These are phyloP conservation scores for Fusarium miscanthi DNA, from an alignment of 2,329 filamentous ascomycete species.

Conservation along the genomic window DNA sequence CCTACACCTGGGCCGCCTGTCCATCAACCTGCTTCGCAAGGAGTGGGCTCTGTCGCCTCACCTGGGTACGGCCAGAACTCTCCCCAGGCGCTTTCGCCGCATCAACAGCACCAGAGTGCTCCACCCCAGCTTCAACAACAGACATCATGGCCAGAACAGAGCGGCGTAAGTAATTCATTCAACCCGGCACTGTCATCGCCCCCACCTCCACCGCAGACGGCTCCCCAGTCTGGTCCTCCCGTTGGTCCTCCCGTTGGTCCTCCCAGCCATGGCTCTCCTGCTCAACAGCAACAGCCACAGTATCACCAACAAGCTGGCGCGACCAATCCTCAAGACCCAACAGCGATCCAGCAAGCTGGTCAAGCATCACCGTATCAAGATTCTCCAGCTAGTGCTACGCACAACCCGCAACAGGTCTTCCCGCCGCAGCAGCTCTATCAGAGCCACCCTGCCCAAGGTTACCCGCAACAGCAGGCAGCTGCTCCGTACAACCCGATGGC, in stretches of 20 bases:
- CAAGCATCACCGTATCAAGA: neutral
- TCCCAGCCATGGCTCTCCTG: neutral
- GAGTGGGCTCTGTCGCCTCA: neutral
- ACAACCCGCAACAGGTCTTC: neutral
- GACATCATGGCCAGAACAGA: slow-evolving; percentile 8
- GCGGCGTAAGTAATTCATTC: neutral
- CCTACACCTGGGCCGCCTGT: fast-evolving
- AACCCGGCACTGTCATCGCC: neutral
- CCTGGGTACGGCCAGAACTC: neutral
- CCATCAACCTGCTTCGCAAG: neutral
- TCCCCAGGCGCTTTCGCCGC: neutral
- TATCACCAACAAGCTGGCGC: neutral
- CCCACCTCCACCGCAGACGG: neutral
- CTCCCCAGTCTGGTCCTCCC: neutral
- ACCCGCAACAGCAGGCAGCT: neutral
- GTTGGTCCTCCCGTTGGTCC: neutral
- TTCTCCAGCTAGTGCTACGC: fast-evolving
- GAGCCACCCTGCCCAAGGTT: neutral
- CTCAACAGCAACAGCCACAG: neutral
- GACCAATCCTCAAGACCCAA: neutral
- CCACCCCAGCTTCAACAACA: neutral
- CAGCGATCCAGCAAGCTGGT: neutral
- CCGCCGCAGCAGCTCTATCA: neutral
- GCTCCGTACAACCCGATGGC: neutral
- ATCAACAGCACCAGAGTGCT: slow-evolving; percentile 3